These are phyloP conservation scores for Hypoxylon fuscum DNA, from an alignment of 495 filamentous ascomycete genomes.

Conservation along the genomic window DNA sequence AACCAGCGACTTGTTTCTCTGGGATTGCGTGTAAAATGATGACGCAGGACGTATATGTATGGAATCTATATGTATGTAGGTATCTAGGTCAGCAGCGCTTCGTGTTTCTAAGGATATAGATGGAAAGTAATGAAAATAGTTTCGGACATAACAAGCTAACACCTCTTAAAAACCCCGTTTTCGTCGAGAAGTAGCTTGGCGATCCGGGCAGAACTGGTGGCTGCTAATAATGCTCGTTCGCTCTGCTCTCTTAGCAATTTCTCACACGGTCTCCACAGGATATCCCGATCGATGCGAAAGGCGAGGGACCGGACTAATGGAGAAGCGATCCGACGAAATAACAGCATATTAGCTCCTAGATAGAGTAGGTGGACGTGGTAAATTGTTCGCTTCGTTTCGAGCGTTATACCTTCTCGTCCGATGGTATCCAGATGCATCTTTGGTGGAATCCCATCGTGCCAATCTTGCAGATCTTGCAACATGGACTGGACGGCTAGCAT, in stretches of 20 bases:
- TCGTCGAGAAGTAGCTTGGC: conserved; percentile 38
- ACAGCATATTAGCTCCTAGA: conserved; percentile 44
- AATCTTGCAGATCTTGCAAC: background rate
- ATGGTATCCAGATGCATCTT: background rate
- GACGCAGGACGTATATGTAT: conserved; percentile 45
- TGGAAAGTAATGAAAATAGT: background rate
- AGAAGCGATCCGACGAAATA: conserved; percentile 44
- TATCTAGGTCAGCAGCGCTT: too few species aligned
- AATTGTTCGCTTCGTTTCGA: conserved; percentile 36
- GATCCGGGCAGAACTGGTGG: conserved; percentile 41
- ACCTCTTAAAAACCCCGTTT: conserved; percentile 42
- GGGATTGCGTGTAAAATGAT: conserved; percentile 42
- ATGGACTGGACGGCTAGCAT: background rate
- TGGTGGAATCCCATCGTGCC: background rate
- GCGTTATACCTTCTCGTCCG: conserved; percentile 1
- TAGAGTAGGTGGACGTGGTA: conserved; percentile 38
- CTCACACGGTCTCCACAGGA: conserved; percentile 3
- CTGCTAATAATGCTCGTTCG: conserved; percentile 35
- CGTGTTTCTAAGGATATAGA: background rate
- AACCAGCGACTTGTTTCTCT: conserved; percentile 43
- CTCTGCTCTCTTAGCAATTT: conserved; percentile 13
- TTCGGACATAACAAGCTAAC: conserved; percentile 48
- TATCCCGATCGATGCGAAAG: background rate
- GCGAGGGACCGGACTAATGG: conserved; percentile 25
- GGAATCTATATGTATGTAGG: conserved; percentile 35